Evolutionary conservation across 495 filamentous ascomycete genomes (phyloP).

Genomic region (Podospora anserina): DNA sequence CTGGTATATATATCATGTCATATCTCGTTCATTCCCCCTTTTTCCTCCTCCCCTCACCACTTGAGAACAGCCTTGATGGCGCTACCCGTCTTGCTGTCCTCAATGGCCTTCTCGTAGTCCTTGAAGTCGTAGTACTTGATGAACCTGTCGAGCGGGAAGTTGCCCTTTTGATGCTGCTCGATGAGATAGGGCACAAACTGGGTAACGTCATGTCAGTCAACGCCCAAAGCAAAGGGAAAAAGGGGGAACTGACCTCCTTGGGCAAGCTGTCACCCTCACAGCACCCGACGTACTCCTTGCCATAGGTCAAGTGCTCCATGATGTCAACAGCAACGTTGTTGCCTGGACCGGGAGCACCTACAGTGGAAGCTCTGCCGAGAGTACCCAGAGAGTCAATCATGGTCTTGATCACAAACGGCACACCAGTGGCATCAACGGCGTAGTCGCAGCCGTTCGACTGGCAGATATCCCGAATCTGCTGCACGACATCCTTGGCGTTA

Average conservation of each 20-base stretch:
- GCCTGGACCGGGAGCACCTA: constrained; percentile 40
- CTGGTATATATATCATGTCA: neutral
- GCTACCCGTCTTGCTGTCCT: constrained; percentile 26
- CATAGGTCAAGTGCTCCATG: constrained; percentile 29
- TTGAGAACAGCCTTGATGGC: constrained; percentile 32
- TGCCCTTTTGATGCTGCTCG: constrained; percentile 40
- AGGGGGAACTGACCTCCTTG: constrained; percentile 19
- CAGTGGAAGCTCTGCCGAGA: constrained; percentile 40
- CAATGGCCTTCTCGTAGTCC: constrained; percentile 28
- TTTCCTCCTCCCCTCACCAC: constrained; percentile 12
- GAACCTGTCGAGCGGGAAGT: constrained; percentile 44
- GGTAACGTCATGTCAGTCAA: constrained; percentile 27
- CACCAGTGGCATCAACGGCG: neutral
- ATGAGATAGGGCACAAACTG: constrained; percentile 41
- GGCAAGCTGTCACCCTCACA: constrained; percentile 31
- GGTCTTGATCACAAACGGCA: neutral
- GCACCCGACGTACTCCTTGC: constrained; percentile 35
- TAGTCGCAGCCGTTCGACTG: constrained; percentile 29
- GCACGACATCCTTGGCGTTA: constrained; percentile 24
- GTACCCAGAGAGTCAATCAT: constrained; percentile 23
- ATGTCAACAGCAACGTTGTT: constrained; percentile 25
- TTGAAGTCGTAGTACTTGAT: constrained; percentile 29
- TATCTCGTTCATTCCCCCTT: neutral
- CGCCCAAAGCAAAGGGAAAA: constrained; percentile 7
- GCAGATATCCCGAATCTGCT: constrained; percentile 28